phyloP scores from a whole-genome alignment of 768 basidiomycete species.

The Tremella mesenterica region DNA sequence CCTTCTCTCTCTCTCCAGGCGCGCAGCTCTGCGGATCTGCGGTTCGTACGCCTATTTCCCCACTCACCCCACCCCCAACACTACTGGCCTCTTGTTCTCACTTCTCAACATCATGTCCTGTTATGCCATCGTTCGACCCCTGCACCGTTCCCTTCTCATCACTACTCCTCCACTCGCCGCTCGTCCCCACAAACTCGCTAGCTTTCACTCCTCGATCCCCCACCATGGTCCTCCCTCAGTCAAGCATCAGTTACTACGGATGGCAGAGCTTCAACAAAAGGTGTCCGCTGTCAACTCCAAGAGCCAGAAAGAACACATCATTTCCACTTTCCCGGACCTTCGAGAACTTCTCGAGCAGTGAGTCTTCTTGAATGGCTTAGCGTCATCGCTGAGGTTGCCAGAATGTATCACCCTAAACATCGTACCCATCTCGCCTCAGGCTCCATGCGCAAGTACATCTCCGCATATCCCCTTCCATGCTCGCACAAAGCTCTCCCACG shows the following conservation, averaged over 20 bases:
- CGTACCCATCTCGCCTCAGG: conserved; percentile 23
- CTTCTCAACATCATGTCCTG: too few species aligned
- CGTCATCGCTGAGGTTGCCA: conserved; percentile 1
- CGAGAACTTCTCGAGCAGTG: conserved; percentile 32
- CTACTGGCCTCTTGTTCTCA: too few species aligned
- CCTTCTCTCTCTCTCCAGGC: too few species aligned
- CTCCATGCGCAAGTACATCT: conserved; percentile 9
- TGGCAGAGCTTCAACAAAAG: conserved; percentile 20
- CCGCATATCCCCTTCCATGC: neutral
- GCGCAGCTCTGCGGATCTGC: too few species aligned
- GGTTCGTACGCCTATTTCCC: too few species aligned
- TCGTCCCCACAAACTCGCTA: too few species aligned
- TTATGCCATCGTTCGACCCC: too few species aligned
- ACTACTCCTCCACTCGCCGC: too few species aligned
- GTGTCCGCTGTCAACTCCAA: conserved; percentile 30
- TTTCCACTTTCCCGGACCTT: conserved; percentile 34
- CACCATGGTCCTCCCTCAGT: too few species aligned
- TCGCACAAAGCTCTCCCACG: neutral
- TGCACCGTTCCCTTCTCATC: too few species aligned
- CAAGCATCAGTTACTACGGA: conserved; percentile 16
- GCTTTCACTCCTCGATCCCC: neutral
- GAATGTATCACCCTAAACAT: conserved; percentile 29
- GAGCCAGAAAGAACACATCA: conserved; percentile 23
- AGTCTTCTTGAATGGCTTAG: conserved; percentile 2
- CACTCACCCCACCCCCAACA: too few species aligned